A percentile compares a stretch with the other conserved stretches of the same genome.
Evolutionary conservation across 306 rosid genomes (phyloP).

Genomic region (Lathyrus tuberosus): DNA sequence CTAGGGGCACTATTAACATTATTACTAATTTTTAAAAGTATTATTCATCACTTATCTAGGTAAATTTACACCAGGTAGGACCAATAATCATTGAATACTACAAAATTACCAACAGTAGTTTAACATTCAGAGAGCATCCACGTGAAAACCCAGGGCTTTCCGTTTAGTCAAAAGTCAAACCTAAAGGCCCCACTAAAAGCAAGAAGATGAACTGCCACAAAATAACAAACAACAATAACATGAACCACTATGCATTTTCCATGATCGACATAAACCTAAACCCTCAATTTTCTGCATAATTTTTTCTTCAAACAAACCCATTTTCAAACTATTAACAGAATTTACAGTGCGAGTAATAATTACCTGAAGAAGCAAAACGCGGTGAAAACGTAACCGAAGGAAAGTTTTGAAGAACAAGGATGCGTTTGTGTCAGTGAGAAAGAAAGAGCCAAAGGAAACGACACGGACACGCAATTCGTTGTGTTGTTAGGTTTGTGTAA

Average conservation of each 20-base stretch:
- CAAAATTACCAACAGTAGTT: neutral
- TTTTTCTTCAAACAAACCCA: neutral
- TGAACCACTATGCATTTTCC: neutral
- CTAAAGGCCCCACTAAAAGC: slow-evolving; percentile 33
- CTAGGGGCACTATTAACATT: too few species aligned
- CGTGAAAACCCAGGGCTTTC: slow-evolving; percentile 23
- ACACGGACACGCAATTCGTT: slow-evolving; percentile 38
- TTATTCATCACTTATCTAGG: too few species aligned
- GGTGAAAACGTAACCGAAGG: neutral
- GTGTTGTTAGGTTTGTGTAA: slow-evolving; percentile 32
- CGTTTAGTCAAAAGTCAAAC: slow-evolving; percentile 24
- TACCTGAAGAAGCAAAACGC: neutral
- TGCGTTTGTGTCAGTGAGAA: slow-evolving; percentile 9
- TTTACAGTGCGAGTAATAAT: neutral
- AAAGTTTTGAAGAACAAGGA: neutral
- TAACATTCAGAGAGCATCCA: slow-evolving; percentile 13
- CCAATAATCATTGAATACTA: too few species aligned
- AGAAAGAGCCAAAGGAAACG: slow-evolving; percentile 32
- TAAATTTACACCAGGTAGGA: too few species aligned
- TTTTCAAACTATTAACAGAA: neutral
- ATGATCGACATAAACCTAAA: slow-evolving; percentile 34
- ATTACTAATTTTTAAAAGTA: too few species aligned
- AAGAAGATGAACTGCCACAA: neutral
- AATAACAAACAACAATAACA: slow-evolving; percentile 1
- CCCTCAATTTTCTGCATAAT: neutral